Evolutionary conservation across 768 basidiomycete species (phyloP).

Genomic region (Rhodotorula graminis): DNA sequence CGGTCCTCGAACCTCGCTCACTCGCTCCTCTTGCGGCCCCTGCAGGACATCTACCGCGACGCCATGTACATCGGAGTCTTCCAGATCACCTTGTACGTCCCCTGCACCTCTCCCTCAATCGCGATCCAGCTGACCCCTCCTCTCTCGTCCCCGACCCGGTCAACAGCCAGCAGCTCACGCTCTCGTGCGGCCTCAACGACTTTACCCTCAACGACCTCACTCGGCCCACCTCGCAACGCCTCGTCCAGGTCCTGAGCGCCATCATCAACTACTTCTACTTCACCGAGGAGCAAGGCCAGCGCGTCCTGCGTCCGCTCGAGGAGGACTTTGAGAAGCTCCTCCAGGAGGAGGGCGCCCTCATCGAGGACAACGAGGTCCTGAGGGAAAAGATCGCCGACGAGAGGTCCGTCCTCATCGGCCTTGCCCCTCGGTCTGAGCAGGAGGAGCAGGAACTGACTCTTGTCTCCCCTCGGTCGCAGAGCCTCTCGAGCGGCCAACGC

Average conservation of each 20-base stretch:
- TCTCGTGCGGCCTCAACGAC: constrained; percentile 34
- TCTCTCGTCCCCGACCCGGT: too few relatives aligned
- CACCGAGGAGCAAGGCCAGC: constrained; percentile 34
- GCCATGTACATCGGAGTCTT: constrained; percentile 40
- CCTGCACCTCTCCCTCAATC: neutral
- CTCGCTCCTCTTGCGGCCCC: neutral
- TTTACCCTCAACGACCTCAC: constrained; percentile 41
- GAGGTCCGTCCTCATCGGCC: constrained; percentile 13
- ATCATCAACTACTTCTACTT: constrained; percentile 44
- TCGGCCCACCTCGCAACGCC: constrained; percentile 31
- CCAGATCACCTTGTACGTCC: constrained; percentile 30
- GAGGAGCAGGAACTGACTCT: neutral
- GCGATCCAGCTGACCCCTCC: neutral
- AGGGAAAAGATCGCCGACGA: constrained; percentile 15
- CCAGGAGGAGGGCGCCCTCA: constrained; percentile 24
- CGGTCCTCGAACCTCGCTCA: neutral
- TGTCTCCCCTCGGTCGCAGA: neutral
- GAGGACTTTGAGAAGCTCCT: constrained; percentile 16
- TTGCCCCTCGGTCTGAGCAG: neutral
- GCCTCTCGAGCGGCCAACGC: constrained; percentile 13
- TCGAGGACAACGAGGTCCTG: constrained; percentile 19
- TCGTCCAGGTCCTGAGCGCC: constrained; percentile 32
- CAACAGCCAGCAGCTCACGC: constrained; percentile 39
- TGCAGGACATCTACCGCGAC: constrained; percentile 39
- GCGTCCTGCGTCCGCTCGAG: constrained; percentile 26